phyloP scores from a whole-genome alignment of 176 grass and related monocot genomes.

The Avena sativa region DNA sequence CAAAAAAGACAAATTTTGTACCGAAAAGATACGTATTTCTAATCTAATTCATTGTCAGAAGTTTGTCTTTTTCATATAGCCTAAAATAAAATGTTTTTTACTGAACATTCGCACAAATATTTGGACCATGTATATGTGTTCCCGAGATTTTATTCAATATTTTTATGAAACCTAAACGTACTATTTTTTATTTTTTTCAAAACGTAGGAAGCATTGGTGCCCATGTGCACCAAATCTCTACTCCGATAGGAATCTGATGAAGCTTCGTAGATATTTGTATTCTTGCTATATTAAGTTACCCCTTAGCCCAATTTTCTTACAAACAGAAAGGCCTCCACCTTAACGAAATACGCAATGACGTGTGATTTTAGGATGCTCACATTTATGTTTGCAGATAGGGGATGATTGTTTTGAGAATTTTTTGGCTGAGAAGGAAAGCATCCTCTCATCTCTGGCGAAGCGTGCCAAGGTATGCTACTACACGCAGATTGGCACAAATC shows the following conservation, averaged over 20 bases:
- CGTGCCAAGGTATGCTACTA: slow-evolving; percentile 55
- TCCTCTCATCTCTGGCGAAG: slow-evolving; percentile 55
- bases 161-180: too few relatives aligned
- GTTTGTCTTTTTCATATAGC: too few relatives aligned
- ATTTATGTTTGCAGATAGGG: slow-evolving; percentile 49
- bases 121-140: too few relatives aligned
- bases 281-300: background rate
- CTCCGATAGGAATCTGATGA: background rate
- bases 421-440: slow-evolving; percentile 55
- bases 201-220: too few relatives aligned
- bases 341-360: background rate
- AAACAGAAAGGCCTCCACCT: background rate
- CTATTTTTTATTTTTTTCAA: too few relatives aligned
- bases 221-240: too few relatives aligned
- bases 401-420: slow-evolving; percentile 64
- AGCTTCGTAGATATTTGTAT: background rate
- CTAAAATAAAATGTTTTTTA: too few relatives aligned
- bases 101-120: too few relatives aligned
- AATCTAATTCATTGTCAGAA: too few relatives aligned
- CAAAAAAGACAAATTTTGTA: too few relatives aligned
- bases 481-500: background rate
- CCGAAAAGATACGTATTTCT: too few relatives aligned
- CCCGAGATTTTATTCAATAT: too few relatives aligned
- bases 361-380: background rate
- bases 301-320: background rate